Percentiles rank a stretch among this genome's conserved stretches.
phyloP scores from a whole-genome alignment of 768 basidiomycete species.

The Tulasnella sp. region DNA sequence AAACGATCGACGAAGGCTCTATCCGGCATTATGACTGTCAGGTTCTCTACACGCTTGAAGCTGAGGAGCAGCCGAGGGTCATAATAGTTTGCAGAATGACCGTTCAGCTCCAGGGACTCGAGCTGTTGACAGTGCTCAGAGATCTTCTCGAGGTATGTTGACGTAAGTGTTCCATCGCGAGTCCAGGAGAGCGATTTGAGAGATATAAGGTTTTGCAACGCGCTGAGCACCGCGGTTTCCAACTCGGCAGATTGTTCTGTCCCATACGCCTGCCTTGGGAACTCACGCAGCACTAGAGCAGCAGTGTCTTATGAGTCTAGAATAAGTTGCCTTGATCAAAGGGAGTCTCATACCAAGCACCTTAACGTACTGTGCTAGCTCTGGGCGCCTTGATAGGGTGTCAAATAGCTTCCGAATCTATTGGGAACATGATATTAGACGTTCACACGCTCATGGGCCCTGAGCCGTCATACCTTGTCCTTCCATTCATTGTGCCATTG shows the following conservation, averaged over 20 bases:
- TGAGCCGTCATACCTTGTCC: slow-evolving; percentile 51
- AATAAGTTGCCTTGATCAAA: background rate
- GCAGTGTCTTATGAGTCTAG: background rate
- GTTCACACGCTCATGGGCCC: background rate
- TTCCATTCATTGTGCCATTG: slow-evolving; percentile 74
- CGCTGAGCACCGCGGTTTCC: slow-evolving; percentile 51
- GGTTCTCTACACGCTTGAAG: slow-evolving; percentile 57
- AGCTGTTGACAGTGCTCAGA: slow-evolving; percentile 48
- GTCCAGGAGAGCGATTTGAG: slow-evolving; percentile 76
- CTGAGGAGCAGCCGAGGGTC: slow-evolving; percentile 54
- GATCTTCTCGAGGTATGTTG: slow-evolving; percentile 61
- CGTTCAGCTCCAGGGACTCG: slow-evolving; percentile 71
- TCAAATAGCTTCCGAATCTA: slow-evolving; percentile 66
- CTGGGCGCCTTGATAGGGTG: slow-evolving; percentile 58
- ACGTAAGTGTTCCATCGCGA: slow-evolving; percentile 71
- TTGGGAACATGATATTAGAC: background rate
- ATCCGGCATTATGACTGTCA: slow-evolving; percentile 79
- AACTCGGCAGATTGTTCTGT: slow-evolving; percentile 44
- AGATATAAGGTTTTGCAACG: slow-evolving; percentile 63
- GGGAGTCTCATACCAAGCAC: slow-evolving; percentile 55
- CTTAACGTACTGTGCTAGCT: slow-evolving; percentile 62
- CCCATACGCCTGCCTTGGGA: slow-evolving; percentile 57
- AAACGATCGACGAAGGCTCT: slow-evolving; percentile 55
- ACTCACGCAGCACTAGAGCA: slow-evolving; percentile 69
- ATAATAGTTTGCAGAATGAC: slow-evolving; percentile 59